Evolutionary conservation across 140 eudicot species (phyloP), one percentile per base, ranked within the genome.

Genomic region (Cichorium intybus): DNA sequence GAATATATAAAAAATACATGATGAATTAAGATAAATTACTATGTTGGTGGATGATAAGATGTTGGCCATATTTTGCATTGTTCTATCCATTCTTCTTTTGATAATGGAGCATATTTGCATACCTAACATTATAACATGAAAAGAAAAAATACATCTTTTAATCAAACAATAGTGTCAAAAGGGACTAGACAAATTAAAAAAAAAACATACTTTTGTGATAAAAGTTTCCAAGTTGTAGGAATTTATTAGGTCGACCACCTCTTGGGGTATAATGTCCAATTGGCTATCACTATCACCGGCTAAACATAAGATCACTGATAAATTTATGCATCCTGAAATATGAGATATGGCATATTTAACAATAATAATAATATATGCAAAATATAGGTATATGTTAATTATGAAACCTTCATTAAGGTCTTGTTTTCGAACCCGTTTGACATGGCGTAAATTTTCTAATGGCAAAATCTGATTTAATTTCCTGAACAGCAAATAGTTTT

Each of bases 31-130:
- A 55, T 22, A 24, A 20, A 34, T 62, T 72, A 90, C 97, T 85
- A 91, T 64, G 95, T 87, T 58, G 96, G 98, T 45, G 96, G 98
- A 70, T 91, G 96, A 72, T 73, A 91, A 50, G 98, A 91, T 39
- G 98, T 87, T 48, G 96, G 98, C 98, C 98, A 91, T 26, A 85
- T 18, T 74, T 91, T 91, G 81, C 84, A 80, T 60, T 91, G 98
- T 62, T 87, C 96, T 66, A 78, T 89, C 96, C 98, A 91, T 67
- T 87, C 96, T 79, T 87, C 96, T 83, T 82, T 91, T 5, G 95
- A 80, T 46, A 79, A 46, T n/a, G 96, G 87, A 59, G 95, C 86
- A 74, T 85, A 85, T 77, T 70, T 85, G 82, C 89, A 81, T 53
- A 76, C 76, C 81, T 76, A 63, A 43, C 11, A n/a, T 56, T 37